phyloP scores from a whole-genome alignment of 176 grass and related monocot genomes.

The Dactylis glomerata region DNA sequence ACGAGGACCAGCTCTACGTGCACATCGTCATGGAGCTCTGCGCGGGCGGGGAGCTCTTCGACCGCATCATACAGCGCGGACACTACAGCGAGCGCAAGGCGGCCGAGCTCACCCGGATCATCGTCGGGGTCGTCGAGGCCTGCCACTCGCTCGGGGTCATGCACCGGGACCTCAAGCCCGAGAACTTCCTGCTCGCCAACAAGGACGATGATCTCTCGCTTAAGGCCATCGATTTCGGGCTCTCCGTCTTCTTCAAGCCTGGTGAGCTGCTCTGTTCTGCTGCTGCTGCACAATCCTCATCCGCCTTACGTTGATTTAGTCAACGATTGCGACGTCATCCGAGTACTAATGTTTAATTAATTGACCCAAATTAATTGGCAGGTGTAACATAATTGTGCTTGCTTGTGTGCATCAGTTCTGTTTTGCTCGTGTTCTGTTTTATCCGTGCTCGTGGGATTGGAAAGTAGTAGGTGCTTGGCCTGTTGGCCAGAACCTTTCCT shows the following conservation, averaged over 20 bases:
- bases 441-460: background rate
- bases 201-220: slow-evolving; percentile 87
- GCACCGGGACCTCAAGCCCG: slow-evolving; percentile 96
- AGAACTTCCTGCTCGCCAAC: slow-evolving; percentile 90
- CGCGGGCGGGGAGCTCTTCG: slow-evolving; percentile 90
- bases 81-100: slow-evolving; percentile 99
- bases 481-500: background rate
- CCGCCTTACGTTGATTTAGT: background rate
- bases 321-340: background rate
- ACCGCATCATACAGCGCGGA: slow-evolving; percentile 85
- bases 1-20: slow-evolving; percentile 83
- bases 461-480: background rate
- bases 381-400: background rate
- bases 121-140: slow-evolving; percentile 89
- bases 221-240: slow-evolving; percentile 96
- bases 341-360: background rate
- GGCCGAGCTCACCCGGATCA: slow-evolving; percentile 81
- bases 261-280: slow-evolving; percentile 58
- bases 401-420: too few relatives aligned
- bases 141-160: slow-evolving; percentile 99
- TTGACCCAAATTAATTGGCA: background rate
- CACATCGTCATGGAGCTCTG: slow-evolving; percentile 99
- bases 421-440: too few relatives aligned
- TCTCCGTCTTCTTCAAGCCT: slow-evolving; percentile 97
- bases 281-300: background rate